These are phyloP conservation scores for Yamadazyma diddensiae DNA, from an alignment of 1,139 yeast species.

Conservation along the genomic window DNA sequence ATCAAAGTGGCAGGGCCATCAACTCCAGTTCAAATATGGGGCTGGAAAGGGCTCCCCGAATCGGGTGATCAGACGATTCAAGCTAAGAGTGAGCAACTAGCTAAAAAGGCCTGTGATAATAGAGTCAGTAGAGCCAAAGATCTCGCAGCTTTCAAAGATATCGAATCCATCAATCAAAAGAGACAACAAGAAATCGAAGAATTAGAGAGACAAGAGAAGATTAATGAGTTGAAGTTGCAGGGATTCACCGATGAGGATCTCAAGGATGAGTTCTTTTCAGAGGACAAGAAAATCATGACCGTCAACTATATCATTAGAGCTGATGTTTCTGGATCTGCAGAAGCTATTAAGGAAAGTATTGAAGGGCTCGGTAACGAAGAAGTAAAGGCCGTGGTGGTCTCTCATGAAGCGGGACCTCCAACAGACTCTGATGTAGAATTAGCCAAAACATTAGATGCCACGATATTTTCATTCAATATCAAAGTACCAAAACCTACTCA, in stretches of 20 bases:
- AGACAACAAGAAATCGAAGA: constrained; percentile 46
- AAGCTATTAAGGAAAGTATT: constrained; percentile 69
- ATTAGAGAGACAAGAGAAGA: constrained; percentile 48
- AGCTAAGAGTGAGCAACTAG: constrained; percentile 69
- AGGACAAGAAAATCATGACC: constrained; percentile 17
- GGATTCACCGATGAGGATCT: constrained; percentile 51
- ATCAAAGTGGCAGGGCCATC: constrained; percentile 79
- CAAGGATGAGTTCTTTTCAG: constrained; percentile 19
- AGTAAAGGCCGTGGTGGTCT: constrained; percentile 65
- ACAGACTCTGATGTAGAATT: constrained; percentile 79
- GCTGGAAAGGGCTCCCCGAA: constrained; percentile 92
- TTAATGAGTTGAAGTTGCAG: constrained; percentile 53
- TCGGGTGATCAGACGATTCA: constrained; percentile 87
- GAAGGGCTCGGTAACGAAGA: constrained; percentile 82
- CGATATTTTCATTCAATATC: constrained; percentile 75
- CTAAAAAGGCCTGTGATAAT: constrained; percentile 71
- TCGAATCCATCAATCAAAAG: constrained; percentile 66
- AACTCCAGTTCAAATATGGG: constrained; percentile 86
- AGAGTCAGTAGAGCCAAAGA: constrained; percentile 56
- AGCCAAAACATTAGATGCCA: constrained; percentile 74
- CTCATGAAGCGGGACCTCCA: constrained; percentile 81
- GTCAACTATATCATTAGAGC: constrained; percentile 68
- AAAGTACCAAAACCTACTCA: constrained; percentile 64
- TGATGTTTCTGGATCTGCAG: constrained; percentile 77
- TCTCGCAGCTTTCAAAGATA: constrained; percentile 61